phyloP scores from a whole-genome alignment of 495 filamentous ascomycete genomes.

The Margaritispora aquatica region DNA sequence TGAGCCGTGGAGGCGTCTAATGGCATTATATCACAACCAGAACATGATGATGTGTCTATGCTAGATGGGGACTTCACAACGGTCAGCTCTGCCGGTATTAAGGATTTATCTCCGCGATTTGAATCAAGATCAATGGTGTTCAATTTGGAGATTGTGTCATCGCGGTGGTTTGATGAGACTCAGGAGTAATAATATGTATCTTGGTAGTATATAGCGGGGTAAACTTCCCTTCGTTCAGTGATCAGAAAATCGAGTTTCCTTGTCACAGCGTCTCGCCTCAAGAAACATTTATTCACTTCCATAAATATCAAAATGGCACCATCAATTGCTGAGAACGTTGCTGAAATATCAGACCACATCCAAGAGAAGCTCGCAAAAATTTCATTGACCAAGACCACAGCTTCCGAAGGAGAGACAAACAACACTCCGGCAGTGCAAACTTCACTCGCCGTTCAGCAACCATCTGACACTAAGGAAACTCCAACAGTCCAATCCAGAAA shows the following conservation, averaged over 20 bases:
- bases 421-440: slow-evolving; percentile 1
- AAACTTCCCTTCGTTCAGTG: background rate
- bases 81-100: background rate
- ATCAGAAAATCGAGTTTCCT: background rate
- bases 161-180: background rate
- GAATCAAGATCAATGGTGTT: background rate
- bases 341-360: slow-evolving; percentile 14
- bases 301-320: slow-evolving; percentile 21
- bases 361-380: slow-evolving; percentile 17
- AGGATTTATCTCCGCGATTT: background rate
- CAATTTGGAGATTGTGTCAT: background rate
- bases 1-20: too few species aligned
- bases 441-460: background rate
- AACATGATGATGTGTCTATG: too few species aligned
- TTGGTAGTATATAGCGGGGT: background rate
- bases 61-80: too few species aligned
- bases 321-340: slow-evolving; percentile 18
- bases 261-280: background rate
- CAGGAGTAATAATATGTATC: background rate
- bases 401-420: background rate
- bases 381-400: slow-evolving; percentile 2
- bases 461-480: background rate
- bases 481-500: slow-evolving; percentile 8
- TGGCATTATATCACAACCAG: too few species aligned
- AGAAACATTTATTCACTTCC: background rate